Base-by-base conservation (phyloP, 768 basidiomycete genomes). In the Russula griseocarnosa region DNA sequence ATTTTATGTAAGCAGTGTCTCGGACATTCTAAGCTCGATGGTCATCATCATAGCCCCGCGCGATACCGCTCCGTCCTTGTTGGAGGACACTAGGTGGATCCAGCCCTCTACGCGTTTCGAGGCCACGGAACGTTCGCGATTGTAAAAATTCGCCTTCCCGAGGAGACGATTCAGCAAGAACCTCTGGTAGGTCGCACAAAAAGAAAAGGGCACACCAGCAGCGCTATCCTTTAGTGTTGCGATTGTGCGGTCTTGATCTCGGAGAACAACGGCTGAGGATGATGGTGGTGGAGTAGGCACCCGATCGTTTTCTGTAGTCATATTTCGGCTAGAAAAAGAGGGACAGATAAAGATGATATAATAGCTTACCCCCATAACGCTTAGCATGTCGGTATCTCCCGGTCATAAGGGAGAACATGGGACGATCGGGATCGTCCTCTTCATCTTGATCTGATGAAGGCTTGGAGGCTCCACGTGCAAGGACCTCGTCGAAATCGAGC, bases 31-130 rank as follows among this genome's bases (percentile, higher is more conserved):
- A 55, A 16, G 18, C 34, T 22, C 44, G 36, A 57, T 72, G 75
- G 63, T 79, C 77, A 54, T 90, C 87, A 53, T 81, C 81, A 73
- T 98, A 98, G 11, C 90, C 66, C n/a, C 88, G 82, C 44, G 96
- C 94, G 52, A 96, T 88, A 6, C 96, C 96, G 68, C 83, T 90
- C 52, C 94, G 77, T 0, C 96, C 96, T 73, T 96, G 90, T 75
- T 97, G 92, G 63, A 98, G 74, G 46, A 87, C 73, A 66, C 88
- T 83, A 0, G 95, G 94, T 1, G 79, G 82, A 70, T 96, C 92
- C 72, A 90, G 78, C 0, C 92, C 93, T 13, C 87, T 69, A 10
- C 89, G 81, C 24, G 83, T 76, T 63, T 98, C 95, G 28, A 98
- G 78, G 1, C 96, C 96, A 49, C 81, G 83, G 75, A 88, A 98